These are phyloP conservation scores for Fraxinus angustifolia DNA, from an alignment of 305 asterid species.

Conservation along the genomic window DNA sequence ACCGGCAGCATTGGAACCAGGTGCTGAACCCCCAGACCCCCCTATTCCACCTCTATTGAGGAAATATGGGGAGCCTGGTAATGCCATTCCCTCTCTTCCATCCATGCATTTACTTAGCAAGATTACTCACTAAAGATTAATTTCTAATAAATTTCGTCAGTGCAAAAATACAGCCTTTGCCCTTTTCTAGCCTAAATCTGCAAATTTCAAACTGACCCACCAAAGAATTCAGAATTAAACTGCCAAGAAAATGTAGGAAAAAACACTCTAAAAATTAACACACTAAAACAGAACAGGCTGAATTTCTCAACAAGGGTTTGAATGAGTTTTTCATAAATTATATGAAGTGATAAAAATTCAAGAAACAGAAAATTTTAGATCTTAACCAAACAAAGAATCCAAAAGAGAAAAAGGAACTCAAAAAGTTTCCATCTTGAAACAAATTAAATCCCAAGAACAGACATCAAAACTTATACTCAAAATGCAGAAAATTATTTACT, in stretches of 20 bases:
- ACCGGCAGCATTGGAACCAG: conserved; percentile 24
- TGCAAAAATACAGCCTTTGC: neutral
- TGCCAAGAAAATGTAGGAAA: neutral
- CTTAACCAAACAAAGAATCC: neutral
- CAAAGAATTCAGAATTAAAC: neutral
- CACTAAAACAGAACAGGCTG: neutral
- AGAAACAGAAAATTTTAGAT: neutral
- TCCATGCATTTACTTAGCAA: conserved; percentile 51
- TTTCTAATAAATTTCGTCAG: neutral
- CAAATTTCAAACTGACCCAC: conserved; percentile 8
- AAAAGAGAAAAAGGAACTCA: neutral
- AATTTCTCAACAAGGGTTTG: conserved; percentile 1
- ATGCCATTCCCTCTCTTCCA: conserved; percentile 48
- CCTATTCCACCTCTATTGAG: conserved; percentile 35
- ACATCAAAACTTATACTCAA: neutral
- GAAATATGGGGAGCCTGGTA: conserved; percentile 39
- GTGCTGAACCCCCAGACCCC: conserved; percentile 30
- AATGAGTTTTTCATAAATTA: conserved; percentile 11
- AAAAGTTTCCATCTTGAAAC: conserved; percentile 3
- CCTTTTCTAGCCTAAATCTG: neutral
- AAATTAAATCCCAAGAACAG: neutral
- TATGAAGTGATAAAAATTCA: neutral
- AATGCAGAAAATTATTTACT: conserved; percentile 14
- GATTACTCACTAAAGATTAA: conserved; percentile 10
- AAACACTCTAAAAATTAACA: neutral